Base-by-base conservation (phyloP, 768 basidiomycete species). In the Boletus vermiculosoides region DNA sequence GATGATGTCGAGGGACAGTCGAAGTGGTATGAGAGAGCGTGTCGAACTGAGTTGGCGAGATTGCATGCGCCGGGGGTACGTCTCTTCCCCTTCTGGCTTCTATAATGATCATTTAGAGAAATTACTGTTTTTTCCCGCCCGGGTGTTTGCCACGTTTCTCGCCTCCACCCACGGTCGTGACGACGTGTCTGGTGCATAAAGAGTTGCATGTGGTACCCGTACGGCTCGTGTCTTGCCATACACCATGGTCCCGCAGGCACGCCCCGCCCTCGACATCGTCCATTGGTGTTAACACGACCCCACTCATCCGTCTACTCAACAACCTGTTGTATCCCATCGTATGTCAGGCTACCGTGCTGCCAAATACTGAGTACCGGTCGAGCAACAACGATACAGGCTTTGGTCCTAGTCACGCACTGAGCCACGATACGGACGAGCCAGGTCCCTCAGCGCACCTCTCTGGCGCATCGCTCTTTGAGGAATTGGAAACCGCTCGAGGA, bases 401-500 rank as follows among this genome's bases (percentile, higher is more conserved):
- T 33, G 28, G 47, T 8, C 18, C 45, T 30, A 5, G 30, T 12
- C 47, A 36, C 7, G 18, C 25, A 37, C 15, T 44, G 13, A 57
- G 15, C 33, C 50, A 20, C 36, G 52, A 55, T 53, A 5, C 28
- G 33, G 52, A 55, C 36, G 52, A 36, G 5, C 22, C 31, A 22
- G 31, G 16, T 18, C 20, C 62, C 12, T 30, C 62, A 45, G 57
- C 50, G 31, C 69, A 64, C 40, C 28, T 65, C 2, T 25, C 45
- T 10, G 39, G 11, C 8, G 66, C 72, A 57, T 78, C 90, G 60
- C 69, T 93, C 18, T 93, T 93, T 59, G 84, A 83, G 41, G 90
- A 91, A 68, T 78, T 94, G 15, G 85, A 88, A 42, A 79, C 81
- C 0, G 71, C 74, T 15, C 76, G 87, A 5, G 86, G 83, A 12